Base-by-base conservation (phyloP, 805 yeast species). In the Wickerhamomyces chambardii region DNA sequence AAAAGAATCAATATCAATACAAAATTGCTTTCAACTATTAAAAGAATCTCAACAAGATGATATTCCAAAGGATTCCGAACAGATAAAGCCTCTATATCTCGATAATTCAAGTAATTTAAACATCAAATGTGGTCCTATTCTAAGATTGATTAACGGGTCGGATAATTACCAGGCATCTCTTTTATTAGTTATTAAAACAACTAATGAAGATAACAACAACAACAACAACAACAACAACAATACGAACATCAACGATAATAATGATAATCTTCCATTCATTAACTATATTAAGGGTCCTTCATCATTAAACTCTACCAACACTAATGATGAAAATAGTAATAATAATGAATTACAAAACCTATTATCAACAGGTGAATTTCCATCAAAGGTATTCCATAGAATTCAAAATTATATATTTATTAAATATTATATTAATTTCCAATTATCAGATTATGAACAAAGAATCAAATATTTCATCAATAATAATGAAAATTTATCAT, bases 121-220 rank as follows among this genome's bases (percentile, higher is more conserved):
- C 28, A 62, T 78, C 16, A 60, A 66, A 33, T 78, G 84, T 52
- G 97, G 97, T 2, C 97, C 97, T 0, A 62, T 79, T 22, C 58
- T 89, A 33, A 65, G 92, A 38, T 70, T 80, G 32, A 59, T 75
- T 39, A 59, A 66, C 12, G 59, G 62, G 4, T 32, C 59, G 7
- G 44, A 53, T 19, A 61, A 70, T 30, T 89, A 86, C 61, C 57
- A 87, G 19, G 96, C 81, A 4, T 63, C 84, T 2, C 62, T 85
- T 17, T 44, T 85, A 55, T 52, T 89, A 19, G 87, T 87, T 3
- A 61, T 76, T 30, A 46, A 40, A 16, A 17, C 59, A 60, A 55
- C 31, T 55, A 33, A 37, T 62, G 39, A 66, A 75, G 4, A 11
- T 24, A 11, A 24, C 12, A 19, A 19, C 10, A 19, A 19, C 10